Percentiles rank a stretch among this genome's conserved stretches.
phyloP scores from a whole-genome alignment of 2,329 filamentous ascomycete genomes.

The Ophiocordyceps camponoti-floridani region DNA sequence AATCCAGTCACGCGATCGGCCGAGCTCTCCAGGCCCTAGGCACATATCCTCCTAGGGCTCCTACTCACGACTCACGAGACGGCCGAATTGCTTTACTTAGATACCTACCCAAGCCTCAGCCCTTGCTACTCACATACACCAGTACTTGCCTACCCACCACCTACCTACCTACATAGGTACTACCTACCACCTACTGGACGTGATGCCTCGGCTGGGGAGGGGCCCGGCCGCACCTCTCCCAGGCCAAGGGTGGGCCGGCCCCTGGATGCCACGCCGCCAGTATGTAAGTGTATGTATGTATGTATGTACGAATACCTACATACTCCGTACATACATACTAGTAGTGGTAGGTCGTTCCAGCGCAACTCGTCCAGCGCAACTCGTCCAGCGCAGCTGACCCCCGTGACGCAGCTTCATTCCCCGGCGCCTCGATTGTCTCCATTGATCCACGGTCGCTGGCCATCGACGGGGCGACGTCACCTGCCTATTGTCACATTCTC shows the following conservation, averaged over 20 bases:
- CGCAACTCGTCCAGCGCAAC: constrained; percentile 3
- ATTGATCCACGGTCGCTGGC: no score
- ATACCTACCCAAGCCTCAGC: no score
- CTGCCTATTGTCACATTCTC: not conserved
- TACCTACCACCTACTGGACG: not conserved
- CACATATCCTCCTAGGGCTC: no score
- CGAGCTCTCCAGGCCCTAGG: no score
- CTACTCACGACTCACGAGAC: not conserved
- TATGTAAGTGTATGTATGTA: no score
- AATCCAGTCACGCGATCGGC: not conserved
- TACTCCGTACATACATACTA: no score
- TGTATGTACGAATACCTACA: no score
- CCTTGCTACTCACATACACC: no score
- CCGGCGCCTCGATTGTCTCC: not conserved
- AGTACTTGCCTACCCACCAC: no score
- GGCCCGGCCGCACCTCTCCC: not conserved
- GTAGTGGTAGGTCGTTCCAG: no score
- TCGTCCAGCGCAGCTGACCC: constrained; percentile 3
- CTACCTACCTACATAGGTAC: no score
- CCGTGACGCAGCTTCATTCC: constrained; percentile 2
- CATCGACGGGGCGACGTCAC: not conserved
- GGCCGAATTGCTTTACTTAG: not conserved
- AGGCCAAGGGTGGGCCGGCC: not conserved
- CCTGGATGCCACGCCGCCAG: constrained; percentile 1
- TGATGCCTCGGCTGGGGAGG: not conserved